These are phyloP conservation scores for Saccharomyces kudriavzevii DNA, from an alignment of 805 yeast species.

Conservation along the genomic window DNA sequence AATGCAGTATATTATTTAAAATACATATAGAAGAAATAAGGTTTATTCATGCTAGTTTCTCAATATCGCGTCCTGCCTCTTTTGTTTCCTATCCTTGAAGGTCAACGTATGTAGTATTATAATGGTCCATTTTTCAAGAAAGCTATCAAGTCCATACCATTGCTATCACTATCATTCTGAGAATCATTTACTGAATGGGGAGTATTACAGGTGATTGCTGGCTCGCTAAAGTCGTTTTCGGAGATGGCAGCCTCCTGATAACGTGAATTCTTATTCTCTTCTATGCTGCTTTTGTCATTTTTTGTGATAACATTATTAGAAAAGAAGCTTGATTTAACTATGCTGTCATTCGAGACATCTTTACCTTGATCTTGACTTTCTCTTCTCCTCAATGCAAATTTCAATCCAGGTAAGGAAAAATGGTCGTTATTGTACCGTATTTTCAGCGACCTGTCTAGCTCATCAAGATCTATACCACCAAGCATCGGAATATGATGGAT, in stretches of 20 bases:
- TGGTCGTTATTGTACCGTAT: constrained; percentile 15
- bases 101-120: background rate
- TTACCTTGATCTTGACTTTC: background rate
- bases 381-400: constrained; percentile 9
- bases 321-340: background rate
- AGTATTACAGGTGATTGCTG: background rate
- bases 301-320: background rate
- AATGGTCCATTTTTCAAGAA: background rate
- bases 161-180: background rate
- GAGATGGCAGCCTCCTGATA: background rate
- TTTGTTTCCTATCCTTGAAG: background rate
- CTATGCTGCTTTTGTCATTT: background rate
- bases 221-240: background rate
- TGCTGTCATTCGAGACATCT: background rate
- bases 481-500: constrained; percentile 26
- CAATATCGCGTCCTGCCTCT: background rate
- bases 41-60: background rate
- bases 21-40: background rate
- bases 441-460: constrained; percentile 19
- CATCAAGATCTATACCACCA: constrained; percentile 29
- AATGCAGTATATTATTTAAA: background rate
- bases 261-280: background rate
- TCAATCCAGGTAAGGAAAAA: constrained; percentile 21
- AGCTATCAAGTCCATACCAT: background rate
- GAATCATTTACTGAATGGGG: background rate